phyloP scores from a whole-genome alignment of 208 protist species.

The Wallacemonas collosoma region DNA sequence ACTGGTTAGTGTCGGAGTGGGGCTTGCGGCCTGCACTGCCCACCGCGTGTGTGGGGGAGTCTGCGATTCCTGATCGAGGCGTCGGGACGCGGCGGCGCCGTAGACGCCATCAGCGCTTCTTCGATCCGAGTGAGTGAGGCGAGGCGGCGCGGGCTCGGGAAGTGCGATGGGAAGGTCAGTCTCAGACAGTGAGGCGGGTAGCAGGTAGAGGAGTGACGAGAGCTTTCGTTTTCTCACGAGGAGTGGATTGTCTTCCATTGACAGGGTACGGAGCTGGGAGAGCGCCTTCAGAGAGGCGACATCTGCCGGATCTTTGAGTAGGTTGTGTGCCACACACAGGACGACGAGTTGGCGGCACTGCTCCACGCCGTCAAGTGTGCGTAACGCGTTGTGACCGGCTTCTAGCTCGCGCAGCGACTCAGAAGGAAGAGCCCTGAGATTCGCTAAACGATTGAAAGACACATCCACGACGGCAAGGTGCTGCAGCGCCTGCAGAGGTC shows the following conservation, averaged over 20 bases:
- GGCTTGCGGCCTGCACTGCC: no score
- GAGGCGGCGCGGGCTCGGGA: background rate
- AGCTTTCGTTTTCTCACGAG: slow-evolving; percentile 44
- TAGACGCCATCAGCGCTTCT: no score
- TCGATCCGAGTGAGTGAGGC: background rate
- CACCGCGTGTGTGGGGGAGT: no score
- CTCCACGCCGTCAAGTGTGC: slow-evolving; percentile 55
- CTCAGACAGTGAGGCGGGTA: slow-evolving; percentile 38
- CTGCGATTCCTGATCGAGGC: no score
- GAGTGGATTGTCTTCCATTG: slow-evolving; percentile 66
- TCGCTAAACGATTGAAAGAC: slow-evolving; percentile 70
- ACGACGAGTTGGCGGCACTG: slow-evolving; percentile 45
- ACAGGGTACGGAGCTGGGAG: slow-evolving; percentile 29
- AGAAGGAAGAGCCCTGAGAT: slow-evolving; percentile 57
- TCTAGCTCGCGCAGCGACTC: slow-evolving; percentile 54
- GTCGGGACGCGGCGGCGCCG: no score
- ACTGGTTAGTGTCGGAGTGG: background rate
- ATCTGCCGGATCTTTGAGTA: slow-evolving; percentile 51
- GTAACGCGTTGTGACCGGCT: slow-evolving; percentile 58
- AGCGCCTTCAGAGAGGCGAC: slow-evolving; percentile 41
- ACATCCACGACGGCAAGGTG: slow-evolving; percentile 59
- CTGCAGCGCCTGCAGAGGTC: slow-evolving; percentile 48
- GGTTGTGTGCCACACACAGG: slow-evolving; percentile 61
- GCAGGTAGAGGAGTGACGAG: slow-evolving; percentile 32
- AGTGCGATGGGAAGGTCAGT: slow-evolving; percentile 37